Base-by-base conservation (phyloP, 78 protist genomes). In the Mastigamoeba balamuthi region DNA sequence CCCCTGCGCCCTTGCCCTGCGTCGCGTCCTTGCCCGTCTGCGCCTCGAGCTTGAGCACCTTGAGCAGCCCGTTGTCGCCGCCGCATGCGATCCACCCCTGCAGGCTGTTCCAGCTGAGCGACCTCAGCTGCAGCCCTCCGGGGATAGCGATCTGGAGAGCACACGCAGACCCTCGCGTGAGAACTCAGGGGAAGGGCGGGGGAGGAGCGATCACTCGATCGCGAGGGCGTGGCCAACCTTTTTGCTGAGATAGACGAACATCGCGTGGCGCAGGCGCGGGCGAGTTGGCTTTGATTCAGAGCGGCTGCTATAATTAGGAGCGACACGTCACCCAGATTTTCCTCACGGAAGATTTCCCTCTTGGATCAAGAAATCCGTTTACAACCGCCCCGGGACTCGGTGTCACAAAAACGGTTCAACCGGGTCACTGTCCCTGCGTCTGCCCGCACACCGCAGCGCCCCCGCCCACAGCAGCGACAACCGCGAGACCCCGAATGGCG, bases 21-120 rank as follows among this genome's bases (percentile, higher is more conserved):
- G 30, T 27, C 30, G 17, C 29, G 43, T 23, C n/a, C 27, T n/a
- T n/a, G n/a, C n/a, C n/a, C n/a, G n/a, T n/a, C n/a, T 3, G 48
- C 1, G 77, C 0, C 3, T 58, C 83, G 27, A 69, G 44, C 66
- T 76, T 53, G 23, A 84, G 64, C 0, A 89, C 88, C 80, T 87
- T 87, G 66, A 87, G 78, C 35, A 85, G 65, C 4, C 92, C 92
- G 17, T 77, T 64, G 28, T 82, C 95, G 2, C 95, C 95, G 0
- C 92, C 95, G 58, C 89, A 82, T 1, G 90, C 92, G 3, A 91
- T 83, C 88, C 88, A 85, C 3, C 88, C 95, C 10, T 84, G 81
- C 35, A 66, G 86, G 1, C 33, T 6, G 78, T 83, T 88, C 95
- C 95, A 91, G 0, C 79, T 1, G 2, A 88, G 4, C 37, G 72